Percentiles rank a stretch among this genome's conserved stretches.
These are phyloP conservation scores for Tillandsia leiboldiana DNA, from an alignment of 176 grass and related monocot species.

Conservation along the genomic window DNA sequence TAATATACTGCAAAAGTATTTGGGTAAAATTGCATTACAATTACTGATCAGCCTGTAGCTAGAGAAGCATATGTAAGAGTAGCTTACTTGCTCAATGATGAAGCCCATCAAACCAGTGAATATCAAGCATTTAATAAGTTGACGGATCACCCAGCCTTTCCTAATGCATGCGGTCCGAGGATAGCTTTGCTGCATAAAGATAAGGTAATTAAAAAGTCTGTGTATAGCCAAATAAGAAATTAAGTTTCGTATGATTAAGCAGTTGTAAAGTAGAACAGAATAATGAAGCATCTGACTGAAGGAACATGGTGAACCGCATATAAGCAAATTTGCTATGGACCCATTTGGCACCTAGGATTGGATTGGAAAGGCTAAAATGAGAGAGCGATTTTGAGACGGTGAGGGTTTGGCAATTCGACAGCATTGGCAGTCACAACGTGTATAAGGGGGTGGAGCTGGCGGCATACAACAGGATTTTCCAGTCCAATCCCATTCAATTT, in stretches of 20 bases:
- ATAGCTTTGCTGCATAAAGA: slow-evolving; percentile 70
- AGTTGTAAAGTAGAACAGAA: background rate
- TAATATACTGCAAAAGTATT: slow-evolving; percentile 68
- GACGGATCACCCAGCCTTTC: slow-evolving; percentile 73
- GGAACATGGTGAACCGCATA: too few species aligned
- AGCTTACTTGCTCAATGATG: slow-evolving; percentile 91
- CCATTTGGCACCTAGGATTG: too few species aligned
- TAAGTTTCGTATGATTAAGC: slow-evolving; percentile 20
- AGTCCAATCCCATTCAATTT: too few species aligned
- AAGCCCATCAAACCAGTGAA: slow-evolving; percentile 98
- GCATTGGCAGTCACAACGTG: too few species aligned
- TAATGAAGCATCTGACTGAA: background rate
- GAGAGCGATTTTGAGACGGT: too few species aligned
- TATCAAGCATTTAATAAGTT: slow-evolving; percentile 68
- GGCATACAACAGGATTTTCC: too few species aligned
- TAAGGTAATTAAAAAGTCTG: background rate
- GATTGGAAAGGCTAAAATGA: too few species aligned
- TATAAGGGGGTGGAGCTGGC: too few species aligned
- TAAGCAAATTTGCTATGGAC: too few species aligned
- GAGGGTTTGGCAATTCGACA: too few species aligned
- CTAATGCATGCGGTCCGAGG: slow-evolving; percentile 59
- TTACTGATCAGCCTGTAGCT: background rate
- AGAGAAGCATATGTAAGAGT: slow-evolving; percentile 15
- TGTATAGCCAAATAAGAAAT: slow-evolving; percentile 13
- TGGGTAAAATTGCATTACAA: background rate